A percentile compares a stretch with the other conserved stretches of the same genome.
These are phyloP conservation scores for Martiniozyma abietophila DNA, from an alignment of 805 yeast genomes.

Conservation along the genomic window DNA sequence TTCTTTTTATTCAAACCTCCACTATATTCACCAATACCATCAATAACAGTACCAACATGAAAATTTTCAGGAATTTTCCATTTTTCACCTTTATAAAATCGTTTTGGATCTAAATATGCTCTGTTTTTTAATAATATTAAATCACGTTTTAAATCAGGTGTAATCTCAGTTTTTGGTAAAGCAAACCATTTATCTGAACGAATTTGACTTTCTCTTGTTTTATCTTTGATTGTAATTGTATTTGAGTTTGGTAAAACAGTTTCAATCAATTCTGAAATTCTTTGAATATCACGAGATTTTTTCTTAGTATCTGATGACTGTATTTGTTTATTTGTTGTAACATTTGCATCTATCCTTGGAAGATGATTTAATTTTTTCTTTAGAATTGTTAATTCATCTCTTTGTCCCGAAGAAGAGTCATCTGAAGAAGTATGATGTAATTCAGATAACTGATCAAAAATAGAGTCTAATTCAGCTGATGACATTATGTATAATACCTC, in stretches of 20 bases:
- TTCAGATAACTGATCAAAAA: slow-evolving; percentile 20
- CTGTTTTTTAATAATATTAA: slow-evolving; percentile 72
- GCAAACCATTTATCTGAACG: slow-evolving; percentile 70
- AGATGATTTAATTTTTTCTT: slow-evolving; percentile 24
- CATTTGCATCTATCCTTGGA: slow-evolving; percentile 29
- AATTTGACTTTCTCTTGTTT: slow-evolving; percentile 18
- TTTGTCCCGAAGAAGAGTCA: not conserved
- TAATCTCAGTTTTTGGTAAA: slow-evolving; percentile 67
- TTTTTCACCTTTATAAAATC: slow-evolving; percentile 84
- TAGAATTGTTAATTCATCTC: slow-evolving; percentile 19
- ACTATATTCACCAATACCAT: slow-evolving; percentile 72
- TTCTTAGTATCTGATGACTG: slow-evolving; percentile 2
- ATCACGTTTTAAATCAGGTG: slow-evolving; percentile 68
- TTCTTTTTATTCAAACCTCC: slow-evolving; percentile 60
- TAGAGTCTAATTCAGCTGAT: slow-evolving; percentile 23
- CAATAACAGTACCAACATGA: slow-evolving; percentile 82
- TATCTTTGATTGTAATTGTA: slow-evolving; percentile 10
- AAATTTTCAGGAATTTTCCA: slow-evolving; percentile 59
- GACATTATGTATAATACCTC: slow-evolving; percentile 2
- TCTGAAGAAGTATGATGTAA: slow-evolving; percentile 2
- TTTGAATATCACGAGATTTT: slow-evolving; percentile 16
- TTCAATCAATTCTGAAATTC: slow-evolving; percentile 39
- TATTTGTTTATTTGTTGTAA: slow-evolving; percentile 7
- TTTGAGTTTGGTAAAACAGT: slow-evolving; percentile 15
- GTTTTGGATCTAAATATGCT: slow-evolving; percentile 87